Evolutionary conservation across 2,329 filamentous ascomycete species (phyloP), one percentile per base, ranked within the genome.

Genomic region (Chaetomiaceae sp.): DNA sequence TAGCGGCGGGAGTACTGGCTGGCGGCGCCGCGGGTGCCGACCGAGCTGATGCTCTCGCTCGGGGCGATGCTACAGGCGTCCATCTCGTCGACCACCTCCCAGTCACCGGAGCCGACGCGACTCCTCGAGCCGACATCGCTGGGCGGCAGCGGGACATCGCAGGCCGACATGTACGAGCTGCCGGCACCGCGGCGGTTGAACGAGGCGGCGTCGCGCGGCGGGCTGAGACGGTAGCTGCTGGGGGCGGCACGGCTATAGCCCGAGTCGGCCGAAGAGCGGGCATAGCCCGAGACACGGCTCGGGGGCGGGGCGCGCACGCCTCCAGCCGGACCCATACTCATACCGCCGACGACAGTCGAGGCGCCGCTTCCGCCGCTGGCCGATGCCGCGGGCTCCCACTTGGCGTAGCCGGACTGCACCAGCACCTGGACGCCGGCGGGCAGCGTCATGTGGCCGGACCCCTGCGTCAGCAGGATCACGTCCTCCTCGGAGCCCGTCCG

Each of bases 41-140:
- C 56, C 0, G 53, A 56, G 55, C 60, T 62, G 55, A 60, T 54
- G 44, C 60, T 61, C 17, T 60, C 58, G 39, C 43, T 49, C 27
- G 60, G 60, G 17, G 43, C 48, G 19, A 62, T 49, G 57, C 54
- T 62, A 44, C 53, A 51, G 42, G 37, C 43, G 56, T 53, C 36
- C n/a, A 37, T 27, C 49, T 57, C 15, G 22, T 51, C 53, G n/a
- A 55, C 45, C 11, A 57, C 49, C 46, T 52, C 48, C 46, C 52
- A 57, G 39, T 54, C 45, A 33, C 25, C 43, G 3, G 50, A 29
- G 38, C 46, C 51, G 44, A 37, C 51, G 12, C 36, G 43, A 45
- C 54, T 56, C 7, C 19, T 12, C 31, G 43, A 25, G 47, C 48
- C 45, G 5, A 17, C 44, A 22, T 36, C 23, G 50, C 50, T 52